These are phyloP conservation scores for Botryotinia calthae DNA, from an alignment of 2,329 filamentous ascomycete species.

Conservation along the genomic window DNA sequence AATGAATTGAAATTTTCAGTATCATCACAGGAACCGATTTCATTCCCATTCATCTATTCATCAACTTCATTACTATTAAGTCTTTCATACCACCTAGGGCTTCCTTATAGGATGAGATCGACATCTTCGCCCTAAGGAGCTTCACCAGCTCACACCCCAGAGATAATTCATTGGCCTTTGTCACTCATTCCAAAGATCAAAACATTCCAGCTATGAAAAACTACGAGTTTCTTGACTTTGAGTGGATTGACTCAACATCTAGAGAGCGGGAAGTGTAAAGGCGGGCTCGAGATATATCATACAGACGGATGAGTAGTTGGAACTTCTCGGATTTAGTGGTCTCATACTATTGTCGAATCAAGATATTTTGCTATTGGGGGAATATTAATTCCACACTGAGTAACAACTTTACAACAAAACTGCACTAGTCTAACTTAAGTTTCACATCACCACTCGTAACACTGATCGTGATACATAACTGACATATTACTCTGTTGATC, in stretches of 20 bases:
- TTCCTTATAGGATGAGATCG: too few species aligned
- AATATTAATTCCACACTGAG: background rate
- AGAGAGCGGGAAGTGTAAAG: conserved; percentile 23
- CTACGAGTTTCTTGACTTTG: conserved; percentile 20
- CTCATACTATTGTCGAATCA: background rate
- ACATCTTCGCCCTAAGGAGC: too few species aligned
- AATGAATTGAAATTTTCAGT: too few species aligned
- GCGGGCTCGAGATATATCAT: conserved; percentile 20
- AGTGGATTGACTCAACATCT: conserved; percentile 25
- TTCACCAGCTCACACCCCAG: conserved; percentile 21
- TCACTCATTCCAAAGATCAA: conserved; percentile 19
- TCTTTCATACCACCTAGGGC: too few species aligned
- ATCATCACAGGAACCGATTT: too few species aligned
- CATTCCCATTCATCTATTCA: too few species aligned
- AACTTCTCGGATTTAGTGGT: conserved; percentile 19
- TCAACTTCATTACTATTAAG: too few species aligned
- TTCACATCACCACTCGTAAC: too few species aligned
- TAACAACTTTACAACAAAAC: too few species aligned
- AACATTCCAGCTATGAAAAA: background rate
- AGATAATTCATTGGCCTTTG: conserved; percentile 23
- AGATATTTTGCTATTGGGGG: background rate
- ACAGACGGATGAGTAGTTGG: conserved; percentile 23
- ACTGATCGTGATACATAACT: too few species aligned
- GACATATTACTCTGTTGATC: too few species aligned
- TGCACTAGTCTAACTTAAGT: too few species aligned